These are phyloP conservation scores for Rosellinia necatrix DNA, from an alignment of 2,329 filamentous ascomycete genomes.

Conservation along the genomic window DNA sequence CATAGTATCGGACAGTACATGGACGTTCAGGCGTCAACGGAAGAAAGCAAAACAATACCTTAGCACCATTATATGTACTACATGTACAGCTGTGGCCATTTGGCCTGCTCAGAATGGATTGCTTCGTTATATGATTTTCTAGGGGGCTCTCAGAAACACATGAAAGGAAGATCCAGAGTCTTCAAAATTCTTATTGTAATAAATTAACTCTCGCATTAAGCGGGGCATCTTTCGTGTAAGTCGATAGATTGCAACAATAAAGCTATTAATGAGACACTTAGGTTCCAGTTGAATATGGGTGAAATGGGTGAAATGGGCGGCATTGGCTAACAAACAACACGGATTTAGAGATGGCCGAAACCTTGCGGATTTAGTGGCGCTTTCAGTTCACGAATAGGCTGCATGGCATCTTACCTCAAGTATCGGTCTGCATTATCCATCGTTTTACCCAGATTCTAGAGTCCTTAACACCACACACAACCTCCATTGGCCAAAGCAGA, in stretches of 20 bases:
- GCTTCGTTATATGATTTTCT: constrained; percentile 11
- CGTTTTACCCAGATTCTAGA: too few species aligned
- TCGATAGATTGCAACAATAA: constrained; percentile 24
- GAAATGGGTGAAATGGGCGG: too few species aligned
- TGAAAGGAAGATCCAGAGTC: constrained; percentile 17
- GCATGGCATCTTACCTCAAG: not conserved
- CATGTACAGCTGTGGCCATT: constrained; percentile 8
- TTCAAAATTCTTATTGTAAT: constrained; percentile 26
- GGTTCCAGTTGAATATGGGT: too few species aligned
- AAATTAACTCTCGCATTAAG: constrained; percentile 24
- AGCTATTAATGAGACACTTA: constrained; percentile 7
- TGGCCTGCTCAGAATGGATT: constrained; percentile 12
- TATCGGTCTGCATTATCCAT: not conserved
- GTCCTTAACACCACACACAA: too few species aligned
- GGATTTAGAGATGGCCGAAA: not conserved
- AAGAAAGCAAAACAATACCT: constrained; percentile 15
- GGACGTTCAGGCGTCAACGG: constrained; percentile 29
- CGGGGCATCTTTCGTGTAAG: constrained; percentile 19
- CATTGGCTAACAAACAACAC: too few species aligned
- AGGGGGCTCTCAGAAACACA: constrained; percentile 16
- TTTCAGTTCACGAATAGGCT: not conserved
- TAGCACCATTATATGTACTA: constrained; percentile 6
- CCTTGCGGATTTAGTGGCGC: not conserved
- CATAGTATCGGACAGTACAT: constrained; percentile 28
- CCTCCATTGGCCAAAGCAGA: too few species aligned